Evolutionary conservation across 495 filamentous ascomycete genomes (phyloP), one percentile per base, ranked within the genome.

Genomic region (Viridothelium virens): DNA sequence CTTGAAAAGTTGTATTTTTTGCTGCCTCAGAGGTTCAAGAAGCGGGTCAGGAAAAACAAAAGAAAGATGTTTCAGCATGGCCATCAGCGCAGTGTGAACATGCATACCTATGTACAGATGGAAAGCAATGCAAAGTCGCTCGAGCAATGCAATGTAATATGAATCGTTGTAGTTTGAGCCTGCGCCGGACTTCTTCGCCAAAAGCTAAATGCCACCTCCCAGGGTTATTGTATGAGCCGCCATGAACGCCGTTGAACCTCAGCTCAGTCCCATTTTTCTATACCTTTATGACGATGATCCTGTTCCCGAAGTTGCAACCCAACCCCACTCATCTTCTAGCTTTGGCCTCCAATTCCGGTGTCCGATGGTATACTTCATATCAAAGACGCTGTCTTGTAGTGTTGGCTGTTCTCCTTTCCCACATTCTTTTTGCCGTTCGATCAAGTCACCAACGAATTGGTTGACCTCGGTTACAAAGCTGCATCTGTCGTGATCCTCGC

Each of bases 11-110:
- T 18, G 18, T 33, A 6, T 3, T 59, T 31, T 10, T 59, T 59
- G 53, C 31, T 59, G 53, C 53, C 9, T 53, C 11, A 71, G 56
- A 62, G 68, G 37, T 47, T 68, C 25, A 53, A 39, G 25, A 68
- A 62, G 66, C 50, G 68, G 37, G 36, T 68, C 25, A 53, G 34
- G 25, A 68, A 62, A 63, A 18, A 50, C 36, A 56, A 44, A 18
- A 66, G 16, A 37, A 41, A 61, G 38, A 25, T 14, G 65, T 10
- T 59, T 34, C 18, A 33, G 6, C 53, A 18, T 2, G 9, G 12
- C 7, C 41, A 46, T 9, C 14, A 14, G 48, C 48, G 48, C 48
- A 11, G 48, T 36, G 31, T 59, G 31, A 31, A 34, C 10, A 14
- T 59, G 53, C 53, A 59, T 34, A 59, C 53, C 31, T 59, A 59